Evolutionary conservation across 1,139 yeast species (phyloP).

Genomic region (Arxiozyma slooffiae): DNA sequence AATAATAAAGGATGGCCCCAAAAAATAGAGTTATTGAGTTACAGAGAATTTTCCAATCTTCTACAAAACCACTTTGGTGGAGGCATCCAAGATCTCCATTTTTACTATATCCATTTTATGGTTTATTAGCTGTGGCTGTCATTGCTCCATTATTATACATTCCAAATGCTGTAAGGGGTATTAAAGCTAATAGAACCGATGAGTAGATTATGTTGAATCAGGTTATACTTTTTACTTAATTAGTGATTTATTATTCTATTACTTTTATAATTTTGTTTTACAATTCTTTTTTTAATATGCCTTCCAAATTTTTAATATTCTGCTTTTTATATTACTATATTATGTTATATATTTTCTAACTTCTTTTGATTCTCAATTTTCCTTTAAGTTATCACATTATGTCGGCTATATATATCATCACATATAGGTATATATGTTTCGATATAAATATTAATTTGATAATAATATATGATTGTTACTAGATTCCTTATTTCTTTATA

Average conservation of each 20-base stretch:
- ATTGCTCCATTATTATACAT: conserved; percentile 63
- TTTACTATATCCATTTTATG: conserved; percentile 82
- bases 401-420: background rate
- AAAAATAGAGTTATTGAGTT: conserved; percentile 63
- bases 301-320: background rate
- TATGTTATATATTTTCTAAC: background rate
- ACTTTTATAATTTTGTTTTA: background rate
- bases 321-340: background rate
- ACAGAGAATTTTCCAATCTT: conserved; percentile 65
- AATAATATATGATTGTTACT: too few relatives aligned
- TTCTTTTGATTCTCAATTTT: background rate
- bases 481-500: background rate
- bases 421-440: too few relatives aligned
- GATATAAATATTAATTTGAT: too few relatives aligned
- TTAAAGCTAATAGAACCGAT: conserved; percentile 40
- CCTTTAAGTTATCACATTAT: background rate
- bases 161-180: conserved; percentile 68
- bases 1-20: conserved; percentile 22
- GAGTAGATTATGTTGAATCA: background rate
- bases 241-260: background rate
- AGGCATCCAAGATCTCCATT: conserved; percentile 72
- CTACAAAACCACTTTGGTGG: conserved; percentile 67
- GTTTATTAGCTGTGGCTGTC: conserved; percentile 66
- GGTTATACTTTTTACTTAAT: background rate
- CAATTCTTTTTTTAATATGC: background rate